These are phyloP conservation scores for Schizophyllum amplum DNA, from an alignment of 1,284 basidiomycete genomes.

Conservation along the genomic window DNA sequence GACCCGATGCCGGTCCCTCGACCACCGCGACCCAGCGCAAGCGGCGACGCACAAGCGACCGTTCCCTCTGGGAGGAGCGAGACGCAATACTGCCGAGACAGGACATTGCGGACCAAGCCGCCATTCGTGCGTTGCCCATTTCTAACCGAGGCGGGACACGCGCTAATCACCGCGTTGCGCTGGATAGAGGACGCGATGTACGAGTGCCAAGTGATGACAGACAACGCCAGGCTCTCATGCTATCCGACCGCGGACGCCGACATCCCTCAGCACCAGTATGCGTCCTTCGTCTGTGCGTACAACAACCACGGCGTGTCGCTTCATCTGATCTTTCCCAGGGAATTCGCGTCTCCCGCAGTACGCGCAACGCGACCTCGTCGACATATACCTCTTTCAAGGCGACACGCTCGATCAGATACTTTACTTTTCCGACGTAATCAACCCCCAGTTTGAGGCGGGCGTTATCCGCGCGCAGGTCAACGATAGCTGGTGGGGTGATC, in stretches of 20 bases:
- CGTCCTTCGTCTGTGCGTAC: conserved; percentile 66
- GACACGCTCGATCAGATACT: conserved; percentile 43
- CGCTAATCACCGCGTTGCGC: not conserved
- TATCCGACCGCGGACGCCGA: conserved; percentile 46
- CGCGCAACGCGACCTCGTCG: conserved; percentile 37
- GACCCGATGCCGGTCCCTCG: not conserved
- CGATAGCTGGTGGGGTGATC: conserved; percentile 64
- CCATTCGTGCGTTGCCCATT: conserved; percentile 21
- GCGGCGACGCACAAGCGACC: conserved; percentile 6
- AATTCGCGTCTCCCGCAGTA: conserved; percentile 40
- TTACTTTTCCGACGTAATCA: conserved; percentile 29
- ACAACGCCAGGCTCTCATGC: conserved; percentile 66
- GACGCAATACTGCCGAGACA: conserved; percentile 22
- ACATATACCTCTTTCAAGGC: conserved; percentile 53
- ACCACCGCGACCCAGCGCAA: conserved; percentile 10
- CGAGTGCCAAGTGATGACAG: conserved; percentile 34
- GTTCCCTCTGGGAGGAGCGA: conserved; percentile 6
- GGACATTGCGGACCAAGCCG: conserved; percentile 23
- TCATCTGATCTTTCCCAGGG: conserved; percentile 24
- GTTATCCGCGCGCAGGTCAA: conserved; percentile 46
- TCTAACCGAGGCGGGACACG: not conserved
- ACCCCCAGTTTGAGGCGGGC: conserved; percentile 46
- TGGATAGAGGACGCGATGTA: conserved; percentile 18
- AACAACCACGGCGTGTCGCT: conserved; percentile 1
- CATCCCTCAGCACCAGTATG: conserved; percentile 61